Evolutionary conservation across 2,329 filamentous ascomycete genomes (phyloP).

Genomic region (Exophiala viscosa): DNA sequence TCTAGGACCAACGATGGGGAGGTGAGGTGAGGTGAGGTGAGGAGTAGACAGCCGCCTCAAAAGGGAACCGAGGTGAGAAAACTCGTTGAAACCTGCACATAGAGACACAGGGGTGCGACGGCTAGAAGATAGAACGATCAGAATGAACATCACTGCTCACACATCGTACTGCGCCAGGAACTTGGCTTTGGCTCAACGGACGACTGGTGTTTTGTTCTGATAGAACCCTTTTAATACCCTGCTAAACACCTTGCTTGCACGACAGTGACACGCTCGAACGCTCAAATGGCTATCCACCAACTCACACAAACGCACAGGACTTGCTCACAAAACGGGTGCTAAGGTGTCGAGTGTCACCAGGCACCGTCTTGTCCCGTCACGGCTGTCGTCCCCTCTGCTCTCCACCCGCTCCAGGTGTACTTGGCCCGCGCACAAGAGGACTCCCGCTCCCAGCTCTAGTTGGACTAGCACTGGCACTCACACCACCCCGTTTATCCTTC

Average conservation of each 20-base stretch:
- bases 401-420: not conserved
- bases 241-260: too few relatives aligned
- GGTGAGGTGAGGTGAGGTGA: too few relatives aligned
- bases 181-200: too few relatives aligned
- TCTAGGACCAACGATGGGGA: not conserved
- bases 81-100: too few relatives aligned
- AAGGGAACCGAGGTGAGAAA: not conserved
- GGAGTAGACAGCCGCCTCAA: too few relatives aligned
- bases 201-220: too few relatives aligned
- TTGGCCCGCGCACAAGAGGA: conserved; percentile 4
- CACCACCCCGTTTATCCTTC: conserved; percentile 21
- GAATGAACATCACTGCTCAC: too few relatives aligned
- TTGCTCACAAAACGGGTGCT: not conserved
- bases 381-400: conserved; percentile 13
- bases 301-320: too few relatives aligned
- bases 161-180: too few relatives aligned
- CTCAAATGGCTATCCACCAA: not conserved
- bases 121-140: too few relatives aligned
- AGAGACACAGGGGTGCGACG: too few relatives aligned
- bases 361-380: not conserved
- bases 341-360: not conserved
- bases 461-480: conserved; percentile 18
- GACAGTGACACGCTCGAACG: not conserved
- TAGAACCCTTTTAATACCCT: too few relatives aligned
- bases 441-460: conserved; percentile 12